These are phyloP conservation scores for Lactarius sp. DNA, from an alignment of 768 basidiomycete species.

Conservation along the genomic window DNA sequence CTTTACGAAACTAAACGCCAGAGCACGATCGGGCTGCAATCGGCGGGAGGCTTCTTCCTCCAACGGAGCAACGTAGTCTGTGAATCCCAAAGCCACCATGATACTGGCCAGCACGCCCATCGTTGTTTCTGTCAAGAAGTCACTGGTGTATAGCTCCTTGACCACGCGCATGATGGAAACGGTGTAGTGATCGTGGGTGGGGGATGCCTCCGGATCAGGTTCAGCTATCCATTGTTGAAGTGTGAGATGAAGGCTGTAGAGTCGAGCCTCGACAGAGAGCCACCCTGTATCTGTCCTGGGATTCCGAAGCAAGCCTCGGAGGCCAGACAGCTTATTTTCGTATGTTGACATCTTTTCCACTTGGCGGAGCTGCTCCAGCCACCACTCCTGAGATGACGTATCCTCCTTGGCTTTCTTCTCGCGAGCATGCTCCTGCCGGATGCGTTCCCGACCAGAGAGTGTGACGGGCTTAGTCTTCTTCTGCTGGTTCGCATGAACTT, in stretches of 20 bases:
- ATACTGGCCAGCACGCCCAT: constrained; percentile 38
- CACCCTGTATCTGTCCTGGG: constrained; percentile 39
- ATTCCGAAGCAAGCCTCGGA: constrained; percentile 44
- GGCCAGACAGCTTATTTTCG: constrained; percentile 32
- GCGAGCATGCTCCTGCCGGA: constrained; percentile 42
- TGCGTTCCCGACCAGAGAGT: constrained; percentile 37
- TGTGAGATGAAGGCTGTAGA: constrained; percentile 51
- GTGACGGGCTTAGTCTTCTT: constrained; percentile 32
- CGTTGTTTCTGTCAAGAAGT: constrained; percentile 35
- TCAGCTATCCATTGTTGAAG: constrained; percentile 51
- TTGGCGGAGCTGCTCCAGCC: constrained; percentile 43
- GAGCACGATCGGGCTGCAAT: constrained; percentile 26
- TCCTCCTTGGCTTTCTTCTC: constrained; percentile 36
- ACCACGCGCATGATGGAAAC: constrained; percentile 46
- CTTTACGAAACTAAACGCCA: constrained; percentile 53
- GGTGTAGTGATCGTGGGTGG: constrained; percentile 42
- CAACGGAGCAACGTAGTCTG: constrained; percentile 34
- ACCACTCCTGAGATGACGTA: constrained; percentile 38
- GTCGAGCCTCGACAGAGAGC: constrained; percentile 46
- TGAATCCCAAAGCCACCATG: constrained; percentile 46
- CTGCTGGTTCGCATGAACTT: constrained; percentile 21
- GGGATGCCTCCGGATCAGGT: constrained; percentile 33
- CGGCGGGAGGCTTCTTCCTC: constrained; percentile 24
- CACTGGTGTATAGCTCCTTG: constrained; percentile 40
- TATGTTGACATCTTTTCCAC: constrained; percentile 33